phyloP scores from a whole-genome alignment of 2,329 filamentous ascomycete genomes.

The Ophiognomonia clavigignenti-juglandacearum region DNA sequence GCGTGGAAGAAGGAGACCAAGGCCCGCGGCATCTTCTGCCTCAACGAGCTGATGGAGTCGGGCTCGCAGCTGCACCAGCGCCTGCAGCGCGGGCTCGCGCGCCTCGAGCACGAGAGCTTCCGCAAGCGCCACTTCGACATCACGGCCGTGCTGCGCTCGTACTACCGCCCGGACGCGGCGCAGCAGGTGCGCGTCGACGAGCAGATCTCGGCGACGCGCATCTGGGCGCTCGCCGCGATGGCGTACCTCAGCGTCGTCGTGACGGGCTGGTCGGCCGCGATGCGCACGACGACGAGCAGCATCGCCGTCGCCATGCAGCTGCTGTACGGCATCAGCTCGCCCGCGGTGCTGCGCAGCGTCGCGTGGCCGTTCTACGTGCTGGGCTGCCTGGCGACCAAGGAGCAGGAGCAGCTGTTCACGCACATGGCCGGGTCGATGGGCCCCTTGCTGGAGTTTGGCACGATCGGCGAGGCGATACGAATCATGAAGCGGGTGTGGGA shows the following conservation, averaged over 20 bases:
- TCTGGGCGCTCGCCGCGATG: conserved; percentile 24
- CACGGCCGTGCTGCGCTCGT: conserved; percentile 10
- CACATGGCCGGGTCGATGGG: conserved; percentile 20
- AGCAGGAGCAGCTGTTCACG: conserved; percentile 21
- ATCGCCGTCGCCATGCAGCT: conserved; percentile 20
- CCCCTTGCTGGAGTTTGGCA: conserved; percentile 22
- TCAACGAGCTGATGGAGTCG: conserved; percentile 17
- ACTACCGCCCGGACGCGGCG: conserved; percentile 7
- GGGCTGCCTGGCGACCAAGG: conserved; percentile 21
- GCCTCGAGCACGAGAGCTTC: conserved; percentile 17
- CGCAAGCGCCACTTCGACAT: conserved; percentile 16
- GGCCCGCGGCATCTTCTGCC: conserved; percentile 35
- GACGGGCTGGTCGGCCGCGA: conserved; percentile 20
- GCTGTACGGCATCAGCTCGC: conserved; percentile 17
- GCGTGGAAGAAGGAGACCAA: conserved; percentile 45
- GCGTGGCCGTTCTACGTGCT: conserved; percentile 25
- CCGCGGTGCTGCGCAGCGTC: conserved; percentile 21
- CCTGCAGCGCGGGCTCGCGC: conserved; percentile 13
- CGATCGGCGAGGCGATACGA: conserved; percentile 19
- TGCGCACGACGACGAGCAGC: conserved; percentile 18
- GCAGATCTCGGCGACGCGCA: conserved; percentile 20
- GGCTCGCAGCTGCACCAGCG: conserved; percentile 16
- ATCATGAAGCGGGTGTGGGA: conserved; percentile 22
- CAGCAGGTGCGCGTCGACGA: conserved; percentile 14
- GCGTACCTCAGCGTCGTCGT: conserved; percentile 22